Evolutionary conservation across 352 stramenopile genomes (phyloP), one percentile per base, ranked within the genome.

Genomic region (Peronospora destructor): DNA sequence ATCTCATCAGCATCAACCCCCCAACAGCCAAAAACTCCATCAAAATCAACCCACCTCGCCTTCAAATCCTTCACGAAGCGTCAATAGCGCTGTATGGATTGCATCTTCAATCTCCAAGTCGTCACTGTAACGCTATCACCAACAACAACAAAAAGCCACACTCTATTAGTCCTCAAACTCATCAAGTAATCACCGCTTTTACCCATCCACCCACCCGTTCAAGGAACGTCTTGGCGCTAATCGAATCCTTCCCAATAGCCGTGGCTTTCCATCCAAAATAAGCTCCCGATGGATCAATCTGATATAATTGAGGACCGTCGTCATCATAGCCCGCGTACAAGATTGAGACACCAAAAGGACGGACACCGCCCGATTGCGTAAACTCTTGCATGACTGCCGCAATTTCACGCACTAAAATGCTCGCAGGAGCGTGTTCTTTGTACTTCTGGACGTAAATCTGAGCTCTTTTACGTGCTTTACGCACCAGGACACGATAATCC

Each of bases 181-280:
- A n/a, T 25, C 40, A 34, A 19, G 1, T 21, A 5, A 36, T 36
- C 32, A 16, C 32, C 6, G 12, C 10, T 32, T 32, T 32, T 36
- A 16, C 5, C 10, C 4, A 44, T 4, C 71, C 49, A 89, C 97
- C 44, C 53, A 88, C 96, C 79, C 81, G 96, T 93, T 99, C 97
- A 25, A 99, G 74, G 72, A 99, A 99, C 37, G 91, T 98, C 73
- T 99, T 99, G 62, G 96, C 96, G 76, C 96, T 98, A 38, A 98
- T 87, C 54, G 97, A 98, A 64, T 99, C 83, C 62, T 97, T 97
- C 42, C 96, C 97, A 68, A 99, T 99, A 9, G 97, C 97, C 25
- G 95, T 99, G n/a, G 97, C 97, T 71, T 99, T 99, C 97, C 97
- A 99, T 36, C 90, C 95, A 77, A 99, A 99, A 73, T 98, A 99